phyloP scores from a whole-genome alignment of 78 protist species.

The Mantamonas sphyraenae region DNA sequence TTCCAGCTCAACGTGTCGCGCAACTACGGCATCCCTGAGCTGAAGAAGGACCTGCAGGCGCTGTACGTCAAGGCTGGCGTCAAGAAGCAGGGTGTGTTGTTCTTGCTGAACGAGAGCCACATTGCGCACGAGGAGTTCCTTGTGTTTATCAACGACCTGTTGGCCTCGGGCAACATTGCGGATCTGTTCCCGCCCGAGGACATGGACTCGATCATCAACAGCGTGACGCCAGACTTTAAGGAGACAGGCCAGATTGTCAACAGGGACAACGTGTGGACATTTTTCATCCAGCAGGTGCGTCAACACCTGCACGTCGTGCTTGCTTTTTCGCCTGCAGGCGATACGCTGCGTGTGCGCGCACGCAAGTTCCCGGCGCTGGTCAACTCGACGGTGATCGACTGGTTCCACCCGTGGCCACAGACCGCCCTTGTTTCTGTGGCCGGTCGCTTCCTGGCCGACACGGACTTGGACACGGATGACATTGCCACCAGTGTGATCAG shows the following conservation, averaged over 20 bases:
- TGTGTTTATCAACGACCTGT: conserved; percentile 63
- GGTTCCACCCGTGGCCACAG: conserved; percentile 81
- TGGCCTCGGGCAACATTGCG: conserved; percentile 65
- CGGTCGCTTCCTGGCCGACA: conserved; percentile 36
- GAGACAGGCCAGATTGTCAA: conserved; percentile 44
- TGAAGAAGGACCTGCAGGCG: conserved; percentile 35
- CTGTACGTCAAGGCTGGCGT: conserved; percentile 51
- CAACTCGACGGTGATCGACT: conserved; percentile 55
- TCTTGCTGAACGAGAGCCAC: conserved; percentile 66
- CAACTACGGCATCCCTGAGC: conserved; percentile 41
- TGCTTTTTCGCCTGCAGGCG: conserved; percentile 72
- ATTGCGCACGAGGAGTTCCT: conserved; percentile 57
- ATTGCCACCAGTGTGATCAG: conserved; percentile 12
- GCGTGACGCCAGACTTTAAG: conserved; percentile 47
- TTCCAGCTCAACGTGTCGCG: conserved; percentile 56
- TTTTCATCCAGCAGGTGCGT: conserved; percentile 45
- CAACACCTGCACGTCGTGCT: conserved; percentile 51
- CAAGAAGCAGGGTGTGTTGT: conserved; percentile 7
- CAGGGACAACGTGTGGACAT: conserved; percentile 48
- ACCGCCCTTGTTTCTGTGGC: conserved; percentile 74
- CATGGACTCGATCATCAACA: conserved; percentile 22
- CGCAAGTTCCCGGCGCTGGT: conserved; percentile 70
- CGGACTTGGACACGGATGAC: conserved; percentile 18
- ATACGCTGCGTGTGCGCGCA: conserved; percentile 42
- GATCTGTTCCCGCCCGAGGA: conserved; percentile 62